A percentile compares a stretch with the other conserved stretches of the same genome.
These are phyloP conservation scores for Chamaecrista fasciculata DNA, from an alignment of 306 rosid species.

Conservation along the genomic window DNA sequence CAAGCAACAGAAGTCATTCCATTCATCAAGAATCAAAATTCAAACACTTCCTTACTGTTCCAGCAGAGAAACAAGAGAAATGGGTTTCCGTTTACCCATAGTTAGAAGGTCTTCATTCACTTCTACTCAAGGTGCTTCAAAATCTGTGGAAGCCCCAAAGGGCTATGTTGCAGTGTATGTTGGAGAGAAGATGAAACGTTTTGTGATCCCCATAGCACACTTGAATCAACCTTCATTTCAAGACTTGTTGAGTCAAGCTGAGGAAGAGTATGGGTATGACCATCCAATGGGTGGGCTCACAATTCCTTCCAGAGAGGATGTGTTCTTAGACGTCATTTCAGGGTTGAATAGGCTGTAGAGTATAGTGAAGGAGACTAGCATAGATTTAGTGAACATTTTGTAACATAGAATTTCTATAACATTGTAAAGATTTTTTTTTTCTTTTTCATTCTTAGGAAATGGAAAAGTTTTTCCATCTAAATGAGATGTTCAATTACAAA, in stretches of 20 bases:
- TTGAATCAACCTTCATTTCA: conserved; percentile 44
- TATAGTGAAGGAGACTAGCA: too few species aligned
- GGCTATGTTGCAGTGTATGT: conserved; percentile 47
- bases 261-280: background rate
- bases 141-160: conserved; percentile 39
- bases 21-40: background rate
- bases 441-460: background rate
- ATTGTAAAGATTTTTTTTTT: background rate
- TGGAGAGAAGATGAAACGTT: conserved; percentile 48
- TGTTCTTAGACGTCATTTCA: too few species aligned
- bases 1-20: conserved; percentile 15
- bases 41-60: background rate
- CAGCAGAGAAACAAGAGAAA: background rate
- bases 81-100: background rate
- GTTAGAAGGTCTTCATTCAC: background rate
- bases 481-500: background rate
- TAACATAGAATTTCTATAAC: too few species aligned
- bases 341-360: too few species aligned
- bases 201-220: conserved; percentile 43
- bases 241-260: conserved; percentile 32
- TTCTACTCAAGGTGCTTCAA: conserved; percentile 23
- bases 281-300: too few species aligned
- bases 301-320: too few species aligned
- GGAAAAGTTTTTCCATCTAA: background rate
- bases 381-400: too few species aligned